Conservation (phyloP, 768 basidiomycete genomes). For the Tubosaeta brunneosetosa region DNA sequence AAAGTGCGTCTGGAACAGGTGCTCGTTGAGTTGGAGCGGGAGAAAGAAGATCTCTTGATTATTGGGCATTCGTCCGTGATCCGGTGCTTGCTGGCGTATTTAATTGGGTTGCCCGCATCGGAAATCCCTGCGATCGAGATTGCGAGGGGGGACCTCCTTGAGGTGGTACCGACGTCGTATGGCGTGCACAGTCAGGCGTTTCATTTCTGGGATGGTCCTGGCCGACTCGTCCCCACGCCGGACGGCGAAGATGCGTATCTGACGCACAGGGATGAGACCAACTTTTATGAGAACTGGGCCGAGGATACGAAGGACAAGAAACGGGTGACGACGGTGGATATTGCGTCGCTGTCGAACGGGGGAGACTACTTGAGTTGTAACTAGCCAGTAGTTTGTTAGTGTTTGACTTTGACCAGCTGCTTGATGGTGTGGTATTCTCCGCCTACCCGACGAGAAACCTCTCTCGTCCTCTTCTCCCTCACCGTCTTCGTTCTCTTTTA, state of each 20-base stretch:
- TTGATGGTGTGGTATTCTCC: slow-evolving; percentile 59
- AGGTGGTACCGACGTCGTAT: slow-evolving; percentile 84
- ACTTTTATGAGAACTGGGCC: slow-evolving; percentile 89
- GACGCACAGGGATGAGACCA: slow-evolving; percentile 54
- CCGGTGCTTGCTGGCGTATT: slow-evolving; percentile 88
- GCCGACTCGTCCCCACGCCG: slow-evolving; percentile 42
- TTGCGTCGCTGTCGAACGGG: slow-evolving; percentile 22
- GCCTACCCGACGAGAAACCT: slow-evolving; percentile 69
- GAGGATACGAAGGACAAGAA: slow-evolving; percentile 67
- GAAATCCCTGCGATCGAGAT: slow-evolving; percentile 98
- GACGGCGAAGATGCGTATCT: slow-evolving; percentile 31
- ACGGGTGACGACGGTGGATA: slow-evolving; percentile 30
- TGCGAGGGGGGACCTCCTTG: slow-evolving; percentile 92
- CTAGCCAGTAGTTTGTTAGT: background rate
- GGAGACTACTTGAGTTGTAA: slow-evolving; percentile 6
- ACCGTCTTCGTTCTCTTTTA: slow-evolving; percentile 66
- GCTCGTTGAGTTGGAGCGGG: slow-evolving; percentile 90
- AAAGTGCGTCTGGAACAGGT: slow-evolving; percentile 90
- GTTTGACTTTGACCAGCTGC: background rate
- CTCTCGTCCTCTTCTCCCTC: slow-evolving; percentile 62
- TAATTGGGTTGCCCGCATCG: slow-evolving; percentile 88
- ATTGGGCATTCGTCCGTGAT: slow-evolving; percentile 98
- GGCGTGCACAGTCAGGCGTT: slow-evolving; percentile 88
- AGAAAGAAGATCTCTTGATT: slow-evolving; percentile 91
- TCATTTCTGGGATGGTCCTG: slow-evolving; percentile 90